These are phyloP conservation scores for Pascua sp. DNA, from an alignment of 1,284 basidiomycete species.

Conservation along the genomic window DNA sequence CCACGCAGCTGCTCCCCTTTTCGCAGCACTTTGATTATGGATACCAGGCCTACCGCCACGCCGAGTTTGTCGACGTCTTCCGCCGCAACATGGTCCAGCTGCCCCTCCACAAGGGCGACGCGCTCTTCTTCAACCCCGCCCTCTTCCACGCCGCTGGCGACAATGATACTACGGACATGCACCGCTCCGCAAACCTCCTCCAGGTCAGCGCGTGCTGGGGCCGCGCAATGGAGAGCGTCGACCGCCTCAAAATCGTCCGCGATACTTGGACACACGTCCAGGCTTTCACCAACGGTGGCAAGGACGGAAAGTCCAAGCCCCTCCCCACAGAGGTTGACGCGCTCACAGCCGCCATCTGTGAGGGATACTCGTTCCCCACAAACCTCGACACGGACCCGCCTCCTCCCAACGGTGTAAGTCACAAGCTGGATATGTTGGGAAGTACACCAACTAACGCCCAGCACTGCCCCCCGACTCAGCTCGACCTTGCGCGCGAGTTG, in stretches of 20 bases:
- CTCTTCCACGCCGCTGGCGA: slow-evolving; percentile 22
- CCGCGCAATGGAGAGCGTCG: slow-evolving; percentile 21
- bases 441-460: no score
- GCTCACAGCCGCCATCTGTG: slow-evolving; percentile 5
- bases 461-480: slow-evolving; percentile 12
- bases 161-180: slow-evolving; percentile 6
- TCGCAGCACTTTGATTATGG: slow-evolving; percentile 14
- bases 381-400: slow-evolving; percentile 21
- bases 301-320: no score
- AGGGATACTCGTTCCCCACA: slow-evolving; percentile 20
- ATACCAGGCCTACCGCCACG: slow-evolving; percentile 12
- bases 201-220: slow-evolving; percentile 20
- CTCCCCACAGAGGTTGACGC: slow-evolving; percentile 3
- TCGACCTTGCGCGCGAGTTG: not conserved
- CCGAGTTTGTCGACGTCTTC: slow-evolving; percentile 6
- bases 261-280: not conserved
- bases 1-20: slow-evolving; percentile 20
- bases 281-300: not conserved
- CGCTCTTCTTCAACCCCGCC: slow-evolving; percentile 27
- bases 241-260: slow-evolving; percentile 8
- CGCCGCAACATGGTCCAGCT: slow-evolving; percentile 10
- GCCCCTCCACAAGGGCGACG: slow-evolving; percentile 17
- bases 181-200: slow-evolving; percentile 17
- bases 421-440: no score
- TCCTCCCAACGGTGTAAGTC: slow-evolving; percentile 3